Base-by-base conservation (phyloP, 2,329 filamentous ascomycete species). In the Xylogone sp. region DNA sequence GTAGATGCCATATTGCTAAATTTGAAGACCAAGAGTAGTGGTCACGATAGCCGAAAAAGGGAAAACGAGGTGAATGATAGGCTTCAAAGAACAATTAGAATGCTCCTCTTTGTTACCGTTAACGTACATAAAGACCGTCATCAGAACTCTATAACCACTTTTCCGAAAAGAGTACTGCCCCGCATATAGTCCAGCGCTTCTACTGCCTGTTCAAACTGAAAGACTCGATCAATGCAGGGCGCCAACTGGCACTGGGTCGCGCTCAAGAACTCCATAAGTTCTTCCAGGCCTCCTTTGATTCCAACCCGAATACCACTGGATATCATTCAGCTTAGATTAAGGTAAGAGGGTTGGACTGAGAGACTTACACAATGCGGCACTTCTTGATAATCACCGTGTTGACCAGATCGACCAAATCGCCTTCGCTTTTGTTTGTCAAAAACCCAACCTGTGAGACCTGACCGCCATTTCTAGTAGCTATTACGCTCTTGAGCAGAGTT, bases 401-500 rank as follows among this genome's bases (percentile, higher is more conserved):
- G 4, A 6, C 34, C 13, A 39, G n/a, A 4, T 13, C n/a, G 8
- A 4, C n/a, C 4, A 39, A 39, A 18, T 39, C 34, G 4, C 34
- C 34, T 16, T 39, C n/a, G n/a, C 34, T 39, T 18, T 39, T 18
- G 4, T 7, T 16, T 4, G 34, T 39, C 13, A 39, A 13, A 6
- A 39, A 16, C 4, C 34, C 34, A 6, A 39, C 34, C 34, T 39
- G 34, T 9, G 34, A 39, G n/a, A 39, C 12, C 8, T 16, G 5
- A 7, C 34, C 34, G n/a, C 34, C 6, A 4, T 18, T 39, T 18
- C 13, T 39, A 4, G n/a, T 5, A 16, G 12, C 8, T 16, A 4
- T 39, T 7, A 39, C 34, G 5, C 72, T 76, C 64, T 77, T 74
- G 46, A 65, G 65, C 27, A 82, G 63, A 1, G 77, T 81, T 50